Evolutionary conservation across 192 early-diverging fungal species (phyloP), one percentile per base, ranked within the genome.

Genomic region (Pilaira anomala): DNA sequence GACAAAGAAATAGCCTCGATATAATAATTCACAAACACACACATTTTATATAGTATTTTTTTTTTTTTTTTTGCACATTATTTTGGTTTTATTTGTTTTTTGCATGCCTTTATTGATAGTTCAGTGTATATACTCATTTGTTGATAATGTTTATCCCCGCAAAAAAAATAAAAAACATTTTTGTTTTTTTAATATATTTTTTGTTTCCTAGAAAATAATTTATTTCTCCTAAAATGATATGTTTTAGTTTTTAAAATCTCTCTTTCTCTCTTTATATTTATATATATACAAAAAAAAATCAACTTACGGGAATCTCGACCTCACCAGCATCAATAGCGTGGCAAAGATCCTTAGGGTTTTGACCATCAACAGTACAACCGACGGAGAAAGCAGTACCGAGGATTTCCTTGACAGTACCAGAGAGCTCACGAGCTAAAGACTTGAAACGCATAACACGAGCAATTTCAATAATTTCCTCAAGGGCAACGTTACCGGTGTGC

Each of bases 301-400:
- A 58, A 72, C 55, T 60, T 54, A 63, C 69, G 57, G 82, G 77
- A 58, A 89, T 78, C 69, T 90, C 88, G 54, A 88, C 77, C 78
- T 90, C 90, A 61, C 95, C 95, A 48, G 85, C 83, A 63, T 86
- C 86, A 67, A 97, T 88, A 79, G 89, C 80, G 77, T 85, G 79
- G 71, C 80, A 82, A 68, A 98, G 69, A 74, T 95, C 93, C 72
- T 84, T 82, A 66, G 96, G 94, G 76, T 73, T 78, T 86, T 96
- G 85, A 69, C 96, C 96, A 62, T 98, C 96, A 64, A 98, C 94
- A 62, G 95, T 97, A 88, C 95, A 97, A 65, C 95, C 95, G 67
- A 91, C 85, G 30, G 92, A 95, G 87, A 88, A 88, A 65, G 83
- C 83, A 57, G 95, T 98, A 62, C 94, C 95, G 68, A 96, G 87